phyloP scores from a whole-genome alignment of 2,329 filamentous ascomycete genomes.

The Trichophaea hybrida region DNA sequence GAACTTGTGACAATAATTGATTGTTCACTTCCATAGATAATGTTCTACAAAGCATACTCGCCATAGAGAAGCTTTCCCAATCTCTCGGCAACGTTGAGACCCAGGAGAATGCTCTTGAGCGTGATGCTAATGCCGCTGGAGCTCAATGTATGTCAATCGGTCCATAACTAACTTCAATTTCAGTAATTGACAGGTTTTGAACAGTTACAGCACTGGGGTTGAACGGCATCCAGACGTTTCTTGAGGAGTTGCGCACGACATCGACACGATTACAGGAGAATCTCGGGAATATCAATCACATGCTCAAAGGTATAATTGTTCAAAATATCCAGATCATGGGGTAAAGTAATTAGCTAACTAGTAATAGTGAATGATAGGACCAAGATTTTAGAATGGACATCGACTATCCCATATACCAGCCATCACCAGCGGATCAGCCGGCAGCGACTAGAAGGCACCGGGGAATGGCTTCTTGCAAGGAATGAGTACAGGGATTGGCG shows the following conservation, averaged over 20 bases:
- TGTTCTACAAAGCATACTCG: not conserved
- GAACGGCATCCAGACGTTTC: not conserved
- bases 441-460: constrained; percentile 17
- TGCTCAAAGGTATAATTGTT: constrained; percentile 8
- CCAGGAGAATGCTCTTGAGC: constrained; percentile 5
- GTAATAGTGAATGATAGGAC: constrained; percentile 12
- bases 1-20: not conserved
- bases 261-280: constrained; percentile 20
- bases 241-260: constrained; percentile 12
- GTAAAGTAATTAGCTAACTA: not conserved
- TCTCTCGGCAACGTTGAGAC: constrained; percentile 13
- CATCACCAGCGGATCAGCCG: constrained; percentile 20
- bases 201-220: not conserved
- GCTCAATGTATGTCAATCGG: constrained; percentile 7
- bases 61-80: not conserved
- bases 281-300: constrained; percentile 12
- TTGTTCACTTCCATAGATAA: not conserved
- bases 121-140: constrained; percentile 3
- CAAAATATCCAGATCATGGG: not conserved
- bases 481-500: constrained; percentile 19
- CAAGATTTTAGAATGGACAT: constrained; percentile 27
- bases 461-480: constrained; percentile 23
- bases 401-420: constrained; percentile 19
- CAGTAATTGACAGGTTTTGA: not conserved
- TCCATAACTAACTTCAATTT: not conserved